These are phyloP conservation scores for Shiraia sp. DNA, from an alignment of 2,329 filamentous ascomycete species.

Conservation along the genomic window DNA sequence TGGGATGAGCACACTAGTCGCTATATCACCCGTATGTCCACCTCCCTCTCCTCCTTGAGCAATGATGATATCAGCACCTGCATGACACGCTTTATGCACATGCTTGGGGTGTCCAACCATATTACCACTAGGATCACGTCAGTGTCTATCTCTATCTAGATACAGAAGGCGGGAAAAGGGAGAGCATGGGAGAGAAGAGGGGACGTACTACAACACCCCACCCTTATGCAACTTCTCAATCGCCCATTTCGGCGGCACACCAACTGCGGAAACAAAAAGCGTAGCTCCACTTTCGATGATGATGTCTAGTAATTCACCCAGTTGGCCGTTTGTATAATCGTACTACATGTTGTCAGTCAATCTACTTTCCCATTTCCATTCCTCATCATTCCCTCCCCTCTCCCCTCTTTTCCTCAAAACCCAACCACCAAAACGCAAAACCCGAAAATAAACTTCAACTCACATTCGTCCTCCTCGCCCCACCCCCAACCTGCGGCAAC, in stretches of 20 bases:
- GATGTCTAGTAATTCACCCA: constrained; percentile 38
- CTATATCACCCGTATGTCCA: constrained; percentile 36
- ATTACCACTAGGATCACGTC: too few species aligned
- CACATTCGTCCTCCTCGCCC: constrained; percentile 40
- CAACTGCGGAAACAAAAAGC: constrained; percentile 42
- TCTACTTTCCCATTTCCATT: not conserved
- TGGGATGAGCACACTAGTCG: constrained; percentile 32
- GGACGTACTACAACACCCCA: constrained; percentile 28
- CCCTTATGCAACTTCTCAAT: constrained; percentile 37
- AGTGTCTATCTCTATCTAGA: too few species aligned
- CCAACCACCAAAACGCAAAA: too few species aligned
- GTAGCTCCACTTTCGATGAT: constrained; percentile 39
- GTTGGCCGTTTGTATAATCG: constrained; percentile 39
- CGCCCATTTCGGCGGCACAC: constrained; percentile 34
- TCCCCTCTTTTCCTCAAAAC: not conserved
- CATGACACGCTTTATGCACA: constrained; percentile 33
- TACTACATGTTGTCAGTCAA: constrained; percentile 14
- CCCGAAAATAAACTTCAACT: constrained; percentile 4
- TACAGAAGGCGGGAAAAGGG: not conserved
- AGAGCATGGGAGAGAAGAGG: not conserved
- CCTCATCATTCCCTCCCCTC: not conserved
- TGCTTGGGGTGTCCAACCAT: constrained; percentile 35
- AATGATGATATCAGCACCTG: constrained; percentile 31
- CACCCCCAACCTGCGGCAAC: constrained; percentile 39
- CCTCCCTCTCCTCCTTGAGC: constrained; percentile 37